Evolutionary conservation across 2,329 filamentous ascomycete genomes (phyloP).

Genomic region (Lasiodiplodia sp.): DNA sequence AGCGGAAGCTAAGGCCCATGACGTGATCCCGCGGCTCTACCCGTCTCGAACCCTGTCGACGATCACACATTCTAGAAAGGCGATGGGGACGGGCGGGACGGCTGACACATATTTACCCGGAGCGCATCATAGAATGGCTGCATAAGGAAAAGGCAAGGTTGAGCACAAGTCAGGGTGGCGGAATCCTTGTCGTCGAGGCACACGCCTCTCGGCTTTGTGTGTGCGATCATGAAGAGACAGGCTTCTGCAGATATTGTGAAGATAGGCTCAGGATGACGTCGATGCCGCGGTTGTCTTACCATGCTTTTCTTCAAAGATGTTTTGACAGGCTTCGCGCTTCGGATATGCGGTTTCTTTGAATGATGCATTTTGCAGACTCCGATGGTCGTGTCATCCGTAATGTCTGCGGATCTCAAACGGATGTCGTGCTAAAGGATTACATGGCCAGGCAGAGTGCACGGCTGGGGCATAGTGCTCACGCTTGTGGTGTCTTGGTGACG

Average conservation of each 20-base stretch:
- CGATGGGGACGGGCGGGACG: background rate
- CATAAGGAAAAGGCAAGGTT: background rate
- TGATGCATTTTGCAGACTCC: background rate
- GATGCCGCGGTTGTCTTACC: background rate
- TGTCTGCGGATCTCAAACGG: no score
- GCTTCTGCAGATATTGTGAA: background rate
- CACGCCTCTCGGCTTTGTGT: background rate
- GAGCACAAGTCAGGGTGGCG: background rate
- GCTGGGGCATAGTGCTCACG: background rate
- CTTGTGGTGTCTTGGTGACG: background rate
- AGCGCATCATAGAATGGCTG: background rate
- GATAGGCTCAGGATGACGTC: background rate
- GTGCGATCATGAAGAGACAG: background rate
- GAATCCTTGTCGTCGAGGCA: background rate
- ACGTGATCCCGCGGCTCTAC: slow-evolving; percentile 4
- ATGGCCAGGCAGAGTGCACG: background rate
- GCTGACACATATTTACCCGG: background rate
- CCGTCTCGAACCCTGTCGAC: background rate
- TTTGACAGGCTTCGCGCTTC: background rate
- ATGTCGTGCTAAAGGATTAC: background rate
- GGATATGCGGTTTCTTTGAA: background rate
- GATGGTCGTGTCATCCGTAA: no score
- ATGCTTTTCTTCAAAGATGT: background rate
- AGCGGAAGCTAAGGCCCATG: background rate
- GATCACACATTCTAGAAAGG: background rate